Base-by-base conservation (phyloP, 495 filamentous ascomycete genomes). In the Cercophora samala region DNA sequence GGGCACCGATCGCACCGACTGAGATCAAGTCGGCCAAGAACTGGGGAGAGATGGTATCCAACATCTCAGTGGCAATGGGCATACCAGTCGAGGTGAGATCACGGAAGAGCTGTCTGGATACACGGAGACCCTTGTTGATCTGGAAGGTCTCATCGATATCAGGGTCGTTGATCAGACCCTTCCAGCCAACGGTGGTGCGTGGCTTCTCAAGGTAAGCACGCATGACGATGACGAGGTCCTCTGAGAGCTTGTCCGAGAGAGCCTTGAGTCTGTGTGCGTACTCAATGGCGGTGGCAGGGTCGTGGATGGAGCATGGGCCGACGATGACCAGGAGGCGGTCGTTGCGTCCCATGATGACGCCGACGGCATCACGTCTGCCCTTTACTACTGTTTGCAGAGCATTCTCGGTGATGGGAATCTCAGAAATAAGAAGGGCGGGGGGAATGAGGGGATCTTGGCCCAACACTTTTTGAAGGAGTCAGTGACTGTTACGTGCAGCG, bases 181-280 rank as follows among this genome's bases (percentile, higher is more conserved):
- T 99, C 95, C 95, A 99, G 72, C 95, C 95, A 46, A 99, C 95
- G 1, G 95, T 99, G n/a, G 95, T 99, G 53, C 95, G 89, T 29
- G 95, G 95, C 84, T 99, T 99, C 85, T 99, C 95, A 22, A 99
- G 90, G 83, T 99, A 99, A 75, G 95, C 93, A 67, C 95, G 91
- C 95, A 99, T 99, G 75, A 99, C 89, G 74, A 99, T 89, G 70
- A 87, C 89, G 42, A 99, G 84, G 75, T 98, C 94, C 68, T 88
- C 87, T 65, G 87, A 86, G 60, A 97, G 88, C 79, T 88, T 89
- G 26, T 86, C 83, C 26, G 90, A 83, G 23, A 97, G 79, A 26
- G 83, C 81, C 80, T 92, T 92, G 52, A 99, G 83, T 52, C 89
- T 87, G 29, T 80, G 72, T 70, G 90, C 89, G 79, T 99, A 99